phyloP scores from a whole-genome alignment of 139 green algal species.

The Chlamydomonas sp. region DNA sequence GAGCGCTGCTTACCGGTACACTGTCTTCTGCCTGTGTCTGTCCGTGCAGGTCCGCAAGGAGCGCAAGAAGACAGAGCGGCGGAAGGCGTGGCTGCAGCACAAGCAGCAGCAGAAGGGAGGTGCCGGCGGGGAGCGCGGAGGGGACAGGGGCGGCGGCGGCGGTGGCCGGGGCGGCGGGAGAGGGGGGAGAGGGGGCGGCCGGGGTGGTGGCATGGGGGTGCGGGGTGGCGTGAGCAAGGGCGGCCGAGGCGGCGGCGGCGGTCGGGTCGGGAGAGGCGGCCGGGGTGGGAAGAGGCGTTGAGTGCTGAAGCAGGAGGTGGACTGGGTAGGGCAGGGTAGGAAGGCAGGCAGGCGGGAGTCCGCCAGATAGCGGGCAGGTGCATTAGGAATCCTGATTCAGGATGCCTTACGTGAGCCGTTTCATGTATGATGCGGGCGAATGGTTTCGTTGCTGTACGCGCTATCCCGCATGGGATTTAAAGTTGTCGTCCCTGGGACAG shows the following conservation, averaged over 20 bases:
- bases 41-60: constrained; percentile 43
- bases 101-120: not conserved
- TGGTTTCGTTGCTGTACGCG: not conserved
- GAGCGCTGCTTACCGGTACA: not conserved
- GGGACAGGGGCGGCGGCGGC: not conserved
- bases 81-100: constrained; percentile 25
- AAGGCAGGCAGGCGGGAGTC: too few relatives aligned
- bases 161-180: not conserved
- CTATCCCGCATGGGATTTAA: too few relatives aligned
- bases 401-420: not conserved
- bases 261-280: not conserved
- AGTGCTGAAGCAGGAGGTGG: not conserved
- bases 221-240: not conserved
- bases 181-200: not conserved
- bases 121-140: not conserved
- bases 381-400: too few relatives aligned
- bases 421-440: not conserved
- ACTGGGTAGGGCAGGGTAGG: too few relatives aligned
- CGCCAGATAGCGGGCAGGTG: too few relatives aligned
- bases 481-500: too few relatives aligned
- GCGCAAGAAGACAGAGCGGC: constrained; percentile 18
- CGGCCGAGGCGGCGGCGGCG: not conserved
- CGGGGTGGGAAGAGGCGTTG: not conserved
- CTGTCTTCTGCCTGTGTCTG: not conserved
- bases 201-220: not conserved